Conservation (phyloP, 2,329 filamentous ascomycete genomes). For the Trichoderma citrinoviride region DNA sequence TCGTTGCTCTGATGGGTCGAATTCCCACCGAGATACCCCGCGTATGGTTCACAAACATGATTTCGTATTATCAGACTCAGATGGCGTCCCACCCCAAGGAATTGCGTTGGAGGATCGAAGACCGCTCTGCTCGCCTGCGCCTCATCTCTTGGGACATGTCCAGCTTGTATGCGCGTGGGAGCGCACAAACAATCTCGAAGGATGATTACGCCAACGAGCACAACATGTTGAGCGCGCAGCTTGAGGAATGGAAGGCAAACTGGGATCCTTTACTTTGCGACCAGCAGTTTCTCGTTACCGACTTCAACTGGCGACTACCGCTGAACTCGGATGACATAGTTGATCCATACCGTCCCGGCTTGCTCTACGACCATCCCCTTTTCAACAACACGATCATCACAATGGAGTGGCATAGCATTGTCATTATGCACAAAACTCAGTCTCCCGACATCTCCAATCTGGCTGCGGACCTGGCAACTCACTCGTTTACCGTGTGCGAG, state of each 20-base stretch:
- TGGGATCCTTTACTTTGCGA: conserved; percentile 63
- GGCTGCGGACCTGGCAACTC: conserved; percentile 53
- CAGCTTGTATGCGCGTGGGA: conserved; percentile 68
- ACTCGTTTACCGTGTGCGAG: conserved; percentile 70
- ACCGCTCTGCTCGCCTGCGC: conserved; percentile 63
- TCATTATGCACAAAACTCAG: conserved; percentile 78
- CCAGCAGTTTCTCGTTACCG: conserved; percentile 58
- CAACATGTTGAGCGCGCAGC: conserved; percentile 46
- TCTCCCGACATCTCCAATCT: conserved; percentile 56
- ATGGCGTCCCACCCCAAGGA: conserved; percentile 58
- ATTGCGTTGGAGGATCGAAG: conserved; percentile 64
- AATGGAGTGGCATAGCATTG: conserved; percentile 75
- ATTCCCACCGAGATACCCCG: conserved; percentile 69
- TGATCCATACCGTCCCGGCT: conserved; percentile 66
- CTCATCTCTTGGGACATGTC: conserved; percentile 79
- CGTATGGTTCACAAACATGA: conserved; percentile 71
- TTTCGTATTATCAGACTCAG: conserved; percentile 62
- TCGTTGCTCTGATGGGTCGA: conserved; percentile 78
- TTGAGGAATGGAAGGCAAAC: conserved; percentile 51
- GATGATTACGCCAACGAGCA: conserved; percentile 66
- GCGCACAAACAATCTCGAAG: conserved; percentile 60
- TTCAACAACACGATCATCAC: conserved; percentile 72
- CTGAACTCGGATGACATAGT: conserved; percentile 65
- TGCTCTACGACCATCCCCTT: conserved; percentile 67
- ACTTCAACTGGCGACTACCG: conserved; percentile 56